Evolutionary conservation across 345 rosid genomes (phyloP).

Genomic region (Arabis hirsuta): DNA sequence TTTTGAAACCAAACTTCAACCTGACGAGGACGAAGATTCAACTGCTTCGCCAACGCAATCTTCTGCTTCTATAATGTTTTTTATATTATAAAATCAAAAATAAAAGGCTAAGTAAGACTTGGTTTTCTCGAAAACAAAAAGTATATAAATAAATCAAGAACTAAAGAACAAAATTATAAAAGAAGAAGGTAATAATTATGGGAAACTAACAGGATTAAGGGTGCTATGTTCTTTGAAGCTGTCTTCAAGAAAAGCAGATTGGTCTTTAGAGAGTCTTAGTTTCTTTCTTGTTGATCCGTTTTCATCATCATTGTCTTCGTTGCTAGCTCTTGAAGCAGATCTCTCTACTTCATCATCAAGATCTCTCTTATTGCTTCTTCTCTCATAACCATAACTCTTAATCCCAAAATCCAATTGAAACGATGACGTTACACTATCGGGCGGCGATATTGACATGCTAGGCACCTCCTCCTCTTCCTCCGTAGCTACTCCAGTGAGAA

Average conservation of each 20-base stretch:
- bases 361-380: slow-evolving; percentile 57
- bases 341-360: slow-evolving; percentile 54
- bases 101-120: neutral
- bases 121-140: neutral
- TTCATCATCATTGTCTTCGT: slow-evolving; percentile 68
- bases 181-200: neutral
- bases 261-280: slow-evolving; percentile 88
- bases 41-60: slow-evolving; percentile 77
- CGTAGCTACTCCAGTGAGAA: slow-evolving; percentile 56
- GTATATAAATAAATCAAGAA: neutral
- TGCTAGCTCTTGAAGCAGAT: slow-evolving; percentile 75
- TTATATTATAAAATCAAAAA: neutral
- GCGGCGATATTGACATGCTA: slow-evolving; percentile 71
- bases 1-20: slow-evolving; percentile 99
- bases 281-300: slow-evolving; percentile 90
- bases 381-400: slow-evolving; percentile 46
- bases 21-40: slow-evolving; percentile 93
- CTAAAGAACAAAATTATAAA: neutral
- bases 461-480: slow-evolving; percentile 52
- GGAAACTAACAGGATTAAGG: slow-evolving; percentile 78
- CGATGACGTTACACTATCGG: slow-evolving; percentile 81
- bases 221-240: slow-evolving; percentile 90
- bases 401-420: slow-evolving; percentile 83
- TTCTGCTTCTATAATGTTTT: slow-evolving; percentile 67
- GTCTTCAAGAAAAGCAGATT: slow-evolving; percentile 94